Evolutionary conservation across 2,329 filamentous ascomycete genomes (phyloP), one percentile per base, ranked within the genome.

Genomic region (Aspergillus texensis): DNA sequence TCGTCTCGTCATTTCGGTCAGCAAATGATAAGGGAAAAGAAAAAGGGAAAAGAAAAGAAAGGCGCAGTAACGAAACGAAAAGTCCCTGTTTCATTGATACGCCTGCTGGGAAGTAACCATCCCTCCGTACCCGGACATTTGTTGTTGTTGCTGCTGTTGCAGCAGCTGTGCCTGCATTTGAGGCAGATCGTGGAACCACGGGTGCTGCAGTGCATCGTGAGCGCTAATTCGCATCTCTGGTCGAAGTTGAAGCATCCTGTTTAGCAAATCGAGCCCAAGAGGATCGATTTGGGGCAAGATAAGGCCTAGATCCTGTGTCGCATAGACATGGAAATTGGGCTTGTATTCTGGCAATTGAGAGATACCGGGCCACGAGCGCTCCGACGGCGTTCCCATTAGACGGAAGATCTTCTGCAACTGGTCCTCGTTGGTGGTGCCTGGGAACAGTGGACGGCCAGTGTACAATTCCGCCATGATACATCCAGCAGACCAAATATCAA

Each of bases 391-490:
- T 65, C 95, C 95, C 95, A 99, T 99, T 65, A 99, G 90, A 64
- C 95, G 88, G 86, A 99, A 99, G 78, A 99, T 99, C 77, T 96
- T 93, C 67, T 96, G 86, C 58, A 98, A 89, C 78, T 99, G 95
- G 76, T 99, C 95, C 79, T 99, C 95, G 77, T 99, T 99, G 43
- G 95, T 97, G 1, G 95, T 99, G 63, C 95, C 95, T 0, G 95
- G 95, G 82, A 99, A 99, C 8, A 99, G 86, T 0, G 95, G 95
- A 21, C 95, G 88, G 4, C 95, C 95, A 0, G 94, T 97, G 79
- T 96, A 98, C 93, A 99, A 97, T 81, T 99, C 95, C 11, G 95
- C 95, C 95, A 99, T 98, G 83, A 99, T 99, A 79, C 95, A 99
- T 62, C 95, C 95, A 8, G 95, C 95, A 8, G 93, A 97, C 95